phyloP scores from a whole-genome alignment of 768 basidiomycete species.

The Fistulinella prunicolor region DNA sequence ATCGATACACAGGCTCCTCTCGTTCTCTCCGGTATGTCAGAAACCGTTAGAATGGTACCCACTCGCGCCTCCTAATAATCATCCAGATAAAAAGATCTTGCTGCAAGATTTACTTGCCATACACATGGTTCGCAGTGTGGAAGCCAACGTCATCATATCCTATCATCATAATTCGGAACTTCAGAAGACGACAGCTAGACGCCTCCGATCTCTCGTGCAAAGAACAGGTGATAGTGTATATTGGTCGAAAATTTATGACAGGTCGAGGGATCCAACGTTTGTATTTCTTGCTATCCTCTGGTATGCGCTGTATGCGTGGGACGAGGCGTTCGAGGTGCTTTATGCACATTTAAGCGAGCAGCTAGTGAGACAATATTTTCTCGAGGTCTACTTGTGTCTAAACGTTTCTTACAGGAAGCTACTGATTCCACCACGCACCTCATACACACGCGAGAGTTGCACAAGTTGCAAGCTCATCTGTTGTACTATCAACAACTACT shows the following conservation, averaged over 20 bases:
- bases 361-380: no score
- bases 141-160: conserved; percentile 25
- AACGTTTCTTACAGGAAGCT: conserved; percentile 31
- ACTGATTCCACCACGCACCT: no score
- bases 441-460: conserved; percentile 46
- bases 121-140: conserved; percentile 45
- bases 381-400: no score
- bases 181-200: conserved; percentile 27
- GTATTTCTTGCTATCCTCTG: conserved; percentile 52
- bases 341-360: conserved; percentile 27
- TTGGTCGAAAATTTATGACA: conserved; percentile 29
- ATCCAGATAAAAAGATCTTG: conserved; percentile 21
- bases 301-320: conserved; percentile 63
- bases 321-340: conserved; percentile 53
- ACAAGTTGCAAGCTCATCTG: conserved; percentile 57
- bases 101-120: conserved; percentile 49
- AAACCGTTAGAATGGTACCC: background rate
- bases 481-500: conserved; percentile 54
- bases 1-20: conserved; percentile 57
- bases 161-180: conserved; percentile 29
- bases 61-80: background rate
- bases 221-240: conserved; percentile 35
- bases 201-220: conserved; percentile 27
- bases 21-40: conserved; percentile 31
- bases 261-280: conserved; percentile 50